Conservation (phyloP, 192 early-diverging fungal species). For the Coemansia sp. region DNA sequence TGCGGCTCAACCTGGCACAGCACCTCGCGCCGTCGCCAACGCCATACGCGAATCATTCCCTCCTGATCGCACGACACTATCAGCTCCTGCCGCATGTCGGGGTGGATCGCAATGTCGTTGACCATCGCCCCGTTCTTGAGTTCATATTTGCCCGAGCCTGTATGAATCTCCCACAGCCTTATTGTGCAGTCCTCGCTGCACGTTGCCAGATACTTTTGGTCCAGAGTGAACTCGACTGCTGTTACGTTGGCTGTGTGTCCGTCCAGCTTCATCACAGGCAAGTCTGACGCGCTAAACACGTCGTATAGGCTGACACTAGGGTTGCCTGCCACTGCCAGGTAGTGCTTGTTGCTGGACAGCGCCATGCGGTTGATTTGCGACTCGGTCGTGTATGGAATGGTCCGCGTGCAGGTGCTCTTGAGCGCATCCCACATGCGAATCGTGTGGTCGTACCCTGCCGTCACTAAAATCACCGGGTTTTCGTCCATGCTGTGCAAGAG, state of each 20-base stretch:
- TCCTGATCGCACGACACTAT: constrained; percentile 52
- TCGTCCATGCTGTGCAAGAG: constrained; percentile 34
- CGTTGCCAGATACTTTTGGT: constrained; percentile 51
- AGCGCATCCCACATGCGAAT: constrained; percentile 58
- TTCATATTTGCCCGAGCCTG: constrained; percentile 40
- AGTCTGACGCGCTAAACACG: constrained; percentile 45
- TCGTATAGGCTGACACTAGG: constrained; percentile 52
- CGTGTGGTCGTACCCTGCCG: constrained; percentile 55
- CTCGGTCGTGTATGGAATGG: constrained; percentile 52
- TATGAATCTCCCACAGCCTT: constrained; percentile 53
- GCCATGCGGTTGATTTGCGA: constrained; percentile 56
- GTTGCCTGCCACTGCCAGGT: constrained; percentile 53
- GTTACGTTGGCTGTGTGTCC: constrained; percentile 55
- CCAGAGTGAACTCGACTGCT: constrained; percentile 49
- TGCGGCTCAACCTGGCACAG: constrained; percentile 43
- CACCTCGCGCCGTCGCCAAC: constrained; percentile 36
- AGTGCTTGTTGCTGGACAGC: constrained; percentile 52
- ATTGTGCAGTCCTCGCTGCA: constrained; percentile 54
- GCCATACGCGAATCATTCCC: constrained; percentile 44
- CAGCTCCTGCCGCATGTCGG: constrained; percentile 46
- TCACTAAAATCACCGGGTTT: constrained; percentile 48
- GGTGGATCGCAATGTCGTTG: constrained; percentile 53
- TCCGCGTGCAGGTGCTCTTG: constrained; percentile 53
- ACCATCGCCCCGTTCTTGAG: constrained; percentile 45
- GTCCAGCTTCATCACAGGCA: constrained; percentile 47